Percentiles rank a stretch among this genome's conserved stretches.
Evolutionary conservation across 352 stramenopile genomes (phyloP).

Genomic region (Aphanomyces cochlioides): DNA sequence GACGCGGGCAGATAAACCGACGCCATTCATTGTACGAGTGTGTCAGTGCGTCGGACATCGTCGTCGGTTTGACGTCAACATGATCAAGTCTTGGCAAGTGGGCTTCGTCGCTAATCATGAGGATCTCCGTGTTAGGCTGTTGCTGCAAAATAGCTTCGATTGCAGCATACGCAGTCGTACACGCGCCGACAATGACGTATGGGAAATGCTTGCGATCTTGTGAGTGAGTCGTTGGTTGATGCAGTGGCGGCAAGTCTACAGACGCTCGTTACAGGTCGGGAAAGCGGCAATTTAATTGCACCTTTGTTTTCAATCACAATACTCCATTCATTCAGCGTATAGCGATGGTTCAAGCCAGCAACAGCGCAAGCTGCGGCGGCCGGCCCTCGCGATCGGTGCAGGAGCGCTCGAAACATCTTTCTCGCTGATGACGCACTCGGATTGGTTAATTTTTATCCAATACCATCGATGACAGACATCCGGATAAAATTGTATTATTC

Average conservation of each 20-base stretch:
- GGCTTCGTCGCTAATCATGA: conserved; percentile 84
- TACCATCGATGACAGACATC: not conserved
- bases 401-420: not conserved
- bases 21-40: conserved; percentile 90
- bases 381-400: not conserved
- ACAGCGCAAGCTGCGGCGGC: not conserved
- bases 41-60: conserved; percentile 54
- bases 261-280: not conserved
- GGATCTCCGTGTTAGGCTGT: conserved; percentile 75
- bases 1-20: conserved; percentile 69
- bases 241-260: conserved; percentile 4
- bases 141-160: conserved; percentile 89
- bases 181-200: conserved; percentile 87
- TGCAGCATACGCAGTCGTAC: conserved; percentile 83
- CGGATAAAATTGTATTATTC: too few species aligned
- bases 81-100: conserved; percentile 57
- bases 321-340: conserved; percentile 1
- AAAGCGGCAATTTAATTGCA: not conserved
- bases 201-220: conserved; percentile 54
- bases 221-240: not conserved
- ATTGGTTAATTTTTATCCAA: not conserved
- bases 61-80: conserved; percentile 33
- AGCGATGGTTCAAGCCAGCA: not conserved
- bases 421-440: conserved; percentile 4
- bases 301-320: conserved; percentile 26